phyloP scores from a whole-genome alignment of 768 basidiomycete genomes.

The Tremella fuciformis region DNA sequence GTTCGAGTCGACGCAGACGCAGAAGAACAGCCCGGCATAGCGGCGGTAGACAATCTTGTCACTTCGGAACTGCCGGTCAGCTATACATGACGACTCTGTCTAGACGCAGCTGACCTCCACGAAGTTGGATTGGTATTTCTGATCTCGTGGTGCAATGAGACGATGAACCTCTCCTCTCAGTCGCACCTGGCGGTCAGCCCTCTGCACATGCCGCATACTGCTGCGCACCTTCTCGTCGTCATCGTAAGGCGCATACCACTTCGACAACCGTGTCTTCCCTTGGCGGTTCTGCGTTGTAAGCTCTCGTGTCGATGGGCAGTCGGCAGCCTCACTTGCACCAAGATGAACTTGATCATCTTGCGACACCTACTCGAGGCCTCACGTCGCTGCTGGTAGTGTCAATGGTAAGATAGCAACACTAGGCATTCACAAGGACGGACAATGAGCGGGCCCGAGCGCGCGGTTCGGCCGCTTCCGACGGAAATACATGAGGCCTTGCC shows the following conservation, averaged over 20 bases:
- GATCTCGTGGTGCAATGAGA: constrained; percentile 90
- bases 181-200: constrained; percentile 63
- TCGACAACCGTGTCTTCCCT: constrained; percentile 93
- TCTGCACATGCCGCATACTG: neutral
- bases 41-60: constrained; percentile 96
- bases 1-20: constrained; percentile 93
- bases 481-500: too few relatives aligned
- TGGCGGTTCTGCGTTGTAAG: constrained; percentile 77
- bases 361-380: neutral
- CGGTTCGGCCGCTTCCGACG: too few relatives aligned
- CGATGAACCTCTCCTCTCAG: constrained; percentile 95
- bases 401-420: neutral
- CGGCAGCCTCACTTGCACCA: constrained; percentile 71
- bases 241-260: constrained; percentile 99
- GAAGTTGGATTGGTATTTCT: constrained; percentile 98
- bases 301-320: neutral
- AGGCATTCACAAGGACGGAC: neutral
- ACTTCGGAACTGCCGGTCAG: constrained; percentile 73
- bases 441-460: constrained; percentile 1
- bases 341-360: constrained; percentile 91
- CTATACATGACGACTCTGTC: constrained; percentile 2
- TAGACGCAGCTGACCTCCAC: constrained; percentile 70
- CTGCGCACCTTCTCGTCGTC: constrained; percentile 89
- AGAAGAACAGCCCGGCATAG: constrained; percentile 97
- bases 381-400: neutral